Base-by-base conservation (phyloP, 805 yeast genomes). In the Saccharomyces kudriavzevii region DNA sequence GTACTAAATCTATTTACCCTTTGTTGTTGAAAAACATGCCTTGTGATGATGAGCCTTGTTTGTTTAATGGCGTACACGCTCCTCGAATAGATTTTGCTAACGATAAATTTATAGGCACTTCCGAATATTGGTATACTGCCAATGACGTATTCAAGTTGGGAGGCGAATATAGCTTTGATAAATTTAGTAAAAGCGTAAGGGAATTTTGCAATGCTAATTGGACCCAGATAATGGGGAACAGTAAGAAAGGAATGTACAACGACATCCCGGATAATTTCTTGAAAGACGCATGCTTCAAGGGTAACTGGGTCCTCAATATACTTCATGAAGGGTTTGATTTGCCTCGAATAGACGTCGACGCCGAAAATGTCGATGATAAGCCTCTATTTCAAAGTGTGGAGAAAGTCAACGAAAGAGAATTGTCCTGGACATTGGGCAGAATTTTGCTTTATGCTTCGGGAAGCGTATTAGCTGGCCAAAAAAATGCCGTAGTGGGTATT, bases 61-160 rank as follows among this genome's bases (percentile, higher is more conserved):
- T 92, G 30, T 94, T 94, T 68, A 90, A 91, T 69, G 99, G 98
- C 30, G 89, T 89, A 14, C 97, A 92, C 72, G 96, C 90, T 0
- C 99, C 99, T 4, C 80, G 77, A 29, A 81, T 94, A 56, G 89
- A 91, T 70, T 89, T 89, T 64, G 77, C 78, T 13, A 77, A 77
- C 49, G 96, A 89, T 62, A 86, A 82, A 62, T 91, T 94, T 70
- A 86, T 94, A 28, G 99, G 99, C 0, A 85, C 92, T 24, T 88
- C 96, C 6, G 99, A 94, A 70, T 94, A 89, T 72, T 94, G 98
- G 97, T 92, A 94, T 67, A 89, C 97, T 0, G 91, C 97, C 2
- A 87, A 90, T 63, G 98, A 92, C 65, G 81, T 92, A 3, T 91
- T 91, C 67, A 82, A 85, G 43, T 78, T 89, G 73, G 92, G 96